phyloP scores from a whole-genome alignment of 106 monocot species.

The Amphibolis antarctica region DNA sequence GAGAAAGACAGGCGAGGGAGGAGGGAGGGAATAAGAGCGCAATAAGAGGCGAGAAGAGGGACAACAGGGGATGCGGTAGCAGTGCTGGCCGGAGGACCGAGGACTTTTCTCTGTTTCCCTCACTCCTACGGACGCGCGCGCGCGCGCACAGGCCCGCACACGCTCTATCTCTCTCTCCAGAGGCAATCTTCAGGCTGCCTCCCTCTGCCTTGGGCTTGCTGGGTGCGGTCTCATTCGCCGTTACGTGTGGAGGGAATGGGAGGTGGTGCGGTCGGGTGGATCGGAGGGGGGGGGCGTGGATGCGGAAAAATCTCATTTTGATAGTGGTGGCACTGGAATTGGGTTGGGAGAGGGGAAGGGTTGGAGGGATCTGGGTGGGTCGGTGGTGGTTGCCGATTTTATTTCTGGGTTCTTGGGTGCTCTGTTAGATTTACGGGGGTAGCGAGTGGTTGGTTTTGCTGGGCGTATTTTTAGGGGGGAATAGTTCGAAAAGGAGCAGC shows the following conservation, averaged over 20 bases:
- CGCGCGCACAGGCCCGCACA: not conserved
- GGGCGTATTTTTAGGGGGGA: slow-evolving; percentile 1
- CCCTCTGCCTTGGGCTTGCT: not conserved
- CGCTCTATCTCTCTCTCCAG: not conserved
- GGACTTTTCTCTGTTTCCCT: not conserved
- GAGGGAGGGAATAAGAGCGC: not conserved
- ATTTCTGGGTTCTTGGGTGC: not conserved
- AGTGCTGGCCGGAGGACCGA: too few species aligned
- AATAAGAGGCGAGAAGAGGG: not conserved
- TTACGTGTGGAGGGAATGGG: not conserved
- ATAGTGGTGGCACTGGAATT: not conserved
- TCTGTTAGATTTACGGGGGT: not conserved
- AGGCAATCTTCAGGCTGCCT: not conserved
- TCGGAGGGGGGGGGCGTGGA: not conserved
- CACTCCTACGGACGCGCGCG: too few species aligned
- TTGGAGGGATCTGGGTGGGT: not conserved
- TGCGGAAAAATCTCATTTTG: not conserved
- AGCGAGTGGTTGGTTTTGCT: not conserved
- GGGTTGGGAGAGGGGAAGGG: not conserved
- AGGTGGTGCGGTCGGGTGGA: not conserved
- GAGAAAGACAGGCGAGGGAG: not conserved
- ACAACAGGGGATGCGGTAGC: not conserved
- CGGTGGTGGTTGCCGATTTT: not conserved
- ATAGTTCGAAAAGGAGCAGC: not conserved
- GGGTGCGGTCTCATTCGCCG: not conserved